Percentiles rank a stretch among this genome's conserved stretches.
Conservation (phyloP, 2,329 filamentous ascomycete species). For the Diaporthe nobilis region DNA sequence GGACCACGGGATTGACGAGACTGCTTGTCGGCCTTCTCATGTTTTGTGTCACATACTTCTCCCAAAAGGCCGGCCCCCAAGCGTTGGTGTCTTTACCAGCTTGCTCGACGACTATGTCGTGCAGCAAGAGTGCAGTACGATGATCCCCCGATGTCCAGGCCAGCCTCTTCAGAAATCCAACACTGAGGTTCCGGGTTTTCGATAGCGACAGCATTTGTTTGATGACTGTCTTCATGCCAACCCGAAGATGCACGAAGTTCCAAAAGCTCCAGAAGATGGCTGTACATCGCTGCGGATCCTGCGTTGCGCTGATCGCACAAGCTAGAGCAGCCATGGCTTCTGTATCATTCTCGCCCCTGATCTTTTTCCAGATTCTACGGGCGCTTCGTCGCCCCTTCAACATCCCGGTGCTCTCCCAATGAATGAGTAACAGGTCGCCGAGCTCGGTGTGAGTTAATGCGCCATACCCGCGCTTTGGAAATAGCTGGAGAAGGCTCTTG, state of each 20-base stretch:
- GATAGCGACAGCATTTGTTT: constrained; percentile 43
- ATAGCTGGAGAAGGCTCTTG: constrained; percentile 38
- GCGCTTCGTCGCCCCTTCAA: constrained; percentile 31
- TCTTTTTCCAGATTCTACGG: constrained; percentile 37
- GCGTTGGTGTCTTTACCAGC: background rate
- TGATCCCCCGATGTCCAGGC: constrained; percentile 45
- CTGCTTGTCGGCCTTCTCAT: constrained; percentile 23
- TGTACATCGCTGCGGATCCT: constrained; percentile 7
- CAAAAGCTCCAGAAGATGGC: constrained; percentile 44
- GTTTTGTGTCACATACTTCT: constrained; percentile 42
- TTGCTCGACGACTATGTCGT: constrained; percentile 41
- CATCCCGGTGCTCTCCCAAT: constrained; percentile 51
- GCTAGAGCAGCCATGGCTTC: constrained; percentile 48
- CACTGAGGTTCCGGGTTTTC: constrained; percentile 38
- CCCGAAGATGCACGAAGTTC: constrained; percentile 43
- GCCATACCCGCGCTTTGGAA: constrained; percentile 38
- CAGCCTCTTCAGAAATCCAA: constrained; percentile 43
- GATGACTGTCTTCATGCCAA: constrained; percentile 41
- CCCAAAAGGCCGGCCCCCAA: constrained; percentile 46
- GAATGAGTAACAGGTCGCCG: constrained; percentile 48
- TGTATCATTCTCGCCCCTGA: constrained; percentile 38
- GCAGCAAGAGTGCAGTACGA: constrained; percentile 43
- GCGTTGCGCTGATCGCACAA: constrained; percentile 43
- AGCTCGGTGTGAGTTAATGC: constrained; percentile 45
- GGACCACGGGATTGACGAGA: constrained; percentile 20